phyloP scores from a whole-genome alignment of 2,329 filamentous ascomycete species.

The Fusarium piperis region DNA sequence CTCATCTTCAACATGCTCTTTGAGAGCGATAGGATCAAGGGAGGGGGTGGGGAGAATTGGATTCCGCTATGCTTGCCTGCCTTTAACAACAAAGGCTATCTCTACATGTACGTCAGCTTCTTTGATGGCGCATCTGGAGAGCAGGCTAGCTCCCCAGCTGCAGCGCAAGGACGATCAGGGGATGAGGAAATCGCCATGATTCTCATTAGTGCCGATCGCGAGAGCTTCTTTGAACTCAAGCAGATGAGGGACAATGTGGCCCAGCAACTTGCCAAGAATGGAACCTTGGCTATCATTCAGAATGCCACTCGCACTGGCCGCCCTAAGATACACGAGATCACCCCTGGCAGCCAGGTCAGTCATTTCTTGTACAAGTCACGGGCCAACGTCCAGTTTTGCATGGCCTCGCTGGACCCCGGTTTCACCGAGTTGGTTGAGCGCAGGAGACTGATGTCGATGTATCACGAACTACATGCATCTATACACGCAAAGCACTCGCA shows the following conservation, averaged over 20 bases:
- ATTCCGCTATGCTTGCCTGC: slow-evolving; percentile 94
- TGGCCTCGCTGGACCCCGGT: slow-evolving; percentile 80
- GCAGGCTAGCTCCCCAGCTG: slow-evolving; percentile 57
- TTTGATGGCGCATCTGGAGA: slow-evolving; percentile 68
- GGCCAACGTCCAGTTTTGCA: slow-evolving; percentile 93
- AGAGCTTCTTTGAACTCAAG: slow-evolving; percentile 91
- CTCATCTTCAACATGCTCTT: slow-evolving; percentile 99
- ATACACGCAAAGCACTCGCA: slow-evolving; percentile 87
- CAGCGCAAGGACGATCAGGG: slow-evolving; percentile 71
- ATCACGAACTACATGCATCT: slow-evolving; percentile 83
- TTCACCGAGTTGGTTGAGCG: slow-evolving; percentile 69
- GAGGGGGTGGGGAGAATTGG: slow-evolving; percentile 94
- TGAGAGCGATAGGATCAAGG: slow-evolving; percentile 89
- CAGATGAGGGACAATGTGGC: slow-evolving; percentile 72
- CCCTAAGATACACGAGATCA: slow-evolving; percentile 76
- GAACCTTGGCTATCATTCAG: slow-evolving; percentile 78
- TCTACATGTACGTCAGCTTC: slow-evolving; percentile 99
- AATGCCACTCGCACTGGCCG: slow-evolving; percentile 76
- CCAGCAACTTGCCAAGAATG: slow-evolving; percentile 78
- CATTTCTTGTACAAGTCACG: slow-evolving; percentile 98
- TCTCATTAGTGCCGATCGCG: slow-evolving; percentile 90
- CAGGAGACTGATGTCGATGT: slow-evolving; percentile 82
- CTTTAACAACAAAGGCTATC: slow-evolving; percentile 95
- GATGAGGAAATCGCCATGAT: slow-evolving; percentile 89
- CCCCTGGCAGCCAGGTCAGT: slow-evolving; percentile 80